Conservation (phyloP, 805 yeast genomes). For the Yamadazyma philogaea region DNA sequence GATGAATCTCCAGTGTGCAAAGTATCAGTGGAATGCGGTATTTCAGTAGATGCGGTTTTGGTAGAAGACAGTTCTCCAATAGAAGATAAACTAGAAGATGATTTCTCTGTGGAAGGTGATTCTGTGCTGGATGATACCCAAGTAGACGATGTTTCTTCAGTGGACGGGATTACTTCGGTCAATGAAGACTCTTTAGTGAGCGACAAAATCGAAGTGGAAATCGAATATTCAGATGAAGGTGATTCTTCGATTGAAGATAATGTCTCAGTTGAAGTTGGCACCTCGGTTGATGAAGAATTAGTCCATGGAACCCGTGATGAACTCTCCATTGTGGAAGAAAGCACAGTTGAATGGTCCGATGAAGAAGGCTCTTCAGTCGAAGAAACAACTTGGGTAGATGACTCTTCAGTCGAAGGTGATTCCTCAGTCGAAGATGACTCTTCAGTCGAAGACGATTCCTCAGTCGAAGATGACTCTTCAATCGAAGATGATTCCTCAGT, state of each 20-base stretch:
- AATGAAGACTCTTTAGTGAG: not conserved
- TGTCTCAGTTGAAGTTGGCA: not conserved
- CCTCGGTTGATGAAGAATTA: not conserved
- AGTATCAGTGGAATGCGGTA: not conserved
- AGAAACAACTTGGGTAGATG: too few relatives aligned
- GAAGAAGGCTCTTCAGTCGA: too few relatives aligned
- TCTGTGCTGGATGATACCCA: not conserved
- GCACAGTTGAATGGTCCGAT: too few relatives aligned
- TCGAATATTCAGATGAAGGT: not conserved
- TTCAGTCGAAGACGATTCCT: not conserved
- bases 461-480: not conserved
- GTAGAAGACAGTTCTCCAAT: not conserved
- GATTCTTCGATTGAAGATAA: slow-evolving; percentile 4
- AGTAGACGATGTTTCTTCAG: slow-evolving; percentile 1
- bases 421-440: not conserved
- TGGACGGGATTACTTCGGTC: too few relatives aligned
- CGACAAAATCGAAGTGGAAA: too few relatives aligned
- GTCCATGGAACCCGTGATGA: too few relatives aligned
- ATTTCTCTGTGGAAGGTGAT: slow-evolving; percentile 1
- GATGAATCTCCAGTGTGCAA: not conserved
- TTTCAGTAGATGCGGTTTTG: not conserved
- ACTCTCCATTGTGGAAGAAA: too few relatives aligned
- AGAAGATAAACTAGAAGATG: not conserved
- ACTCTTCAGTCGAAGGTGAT: not conserved
- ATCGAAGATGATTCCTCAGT: not conserved